phyloP scores from a whole-genome alignment of 768 basidiomycete genomes.

The Tephrocybe sp. region DNA sequence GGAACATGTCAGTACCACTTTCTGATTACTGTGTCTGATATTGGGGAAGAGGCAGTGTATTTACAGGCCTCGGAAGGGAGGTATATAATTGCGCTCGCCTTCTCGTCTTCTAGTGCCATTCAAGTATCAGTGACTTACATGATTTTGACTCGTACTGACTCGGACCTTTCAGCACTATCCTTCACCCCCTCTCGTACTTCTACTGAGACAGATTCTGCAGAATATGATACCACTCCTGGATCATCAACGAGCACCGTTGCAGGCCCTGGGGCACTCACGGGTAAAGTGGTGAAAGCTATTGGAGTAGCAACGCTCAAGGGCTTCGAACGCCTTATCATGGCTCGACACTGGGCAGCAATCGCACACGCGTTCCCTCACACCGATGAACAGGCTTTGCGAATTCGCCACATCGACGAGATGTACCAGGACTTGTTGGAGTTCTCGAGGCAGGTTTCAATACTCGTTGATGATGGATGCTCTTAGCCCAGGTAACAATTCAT shows the following conservation, averaged over 20 bases:
- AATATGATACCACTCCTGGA: conserved; percentile 9
- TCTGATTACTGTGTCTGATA: too few species aligned
- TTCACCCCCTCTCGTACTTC: conserved; percentile 4
- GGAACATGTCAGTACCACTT: too few species aligned
- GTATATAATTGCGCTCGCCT: not conserved
- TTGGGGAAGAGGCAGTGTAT: conserved; percentile 5
- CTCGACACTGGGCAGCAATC: conserved; percentile 18
- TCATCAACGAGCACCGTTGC: conserved; percentile 24
- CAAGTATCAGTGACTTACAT: not conserved
- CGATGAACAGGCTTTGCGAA: conserved; percentile 16
- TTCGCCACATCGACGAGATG: conserved; percentile 15
- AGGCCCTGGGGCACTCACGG: conserved; percentile 36
- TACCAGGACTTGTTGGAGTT: conserved; percentile 23
- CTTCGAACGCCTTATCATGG: conserved; percentile 32
- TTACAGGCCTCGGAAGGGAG: not conserved
- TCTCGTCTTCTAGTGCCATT: too few species aligned
- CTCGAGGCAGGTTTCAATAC: conserved; percentile 15
- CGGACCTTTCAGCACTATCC: conserved; percentile 2
- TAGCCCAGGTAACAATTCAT: not conserved
- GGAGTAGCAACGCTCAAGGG: conserved; percentile 50
- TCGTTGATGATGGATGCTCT: too few species aligned
- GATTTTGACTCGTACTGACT: conserved; percentile 3
- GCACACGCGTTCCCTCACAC: conserved; percentile 20
- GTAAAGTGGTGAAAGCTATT: conserved; percentile 49
- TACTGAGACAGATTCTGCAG: not conserved